These are phyloP conservation scores for Carex arenaria DNA, from an alignment of 202 grass and related monocot species.

Conservation along the genomic window DNA sequence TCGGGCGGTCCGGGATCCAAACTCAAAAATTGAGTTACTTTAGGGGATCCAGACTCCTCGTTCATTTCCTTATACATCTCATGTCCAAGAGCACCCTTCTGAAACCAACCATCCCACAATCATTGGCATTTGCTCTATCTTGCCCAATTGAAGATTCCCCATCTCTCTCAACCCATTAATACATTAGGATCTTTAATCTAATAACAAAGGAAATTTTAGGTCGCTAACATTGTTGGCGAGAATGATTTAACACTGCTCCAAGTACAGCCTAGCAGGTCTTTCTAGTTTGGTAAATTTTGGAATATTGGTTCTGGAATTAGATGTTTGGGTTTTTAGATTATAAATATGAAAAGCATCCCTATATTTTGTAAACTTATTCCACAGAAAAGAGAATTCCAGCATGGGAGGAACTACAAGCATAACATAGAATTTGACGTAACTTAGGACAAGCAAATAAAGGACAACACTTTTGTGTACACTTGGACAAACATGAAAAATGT, in stretches of 20 bases:
- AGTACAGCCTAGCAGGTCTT: not conserved
- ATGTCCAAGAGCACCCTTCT: not conserved
- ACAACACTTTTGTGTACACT: not conserved
- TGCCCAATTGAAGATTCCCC: not conserved
- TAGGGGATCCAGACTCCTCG: no score
- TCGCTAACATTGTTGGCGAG: not conserved
- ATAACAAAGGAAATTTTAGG: not conserved
- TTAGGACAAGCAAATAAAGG: not conserved
- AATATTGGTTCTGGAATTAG: not conserved
- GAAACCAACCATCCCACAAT: not conserved
- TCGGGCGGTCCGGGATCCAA: no score
- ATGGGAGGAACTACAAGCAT: not conserved
- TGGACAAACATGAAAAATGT: not conserved
- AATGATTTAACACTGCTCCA: not conserved
- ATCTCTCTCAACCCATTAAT: not conserved
- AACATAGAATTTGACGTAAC: not conserved
- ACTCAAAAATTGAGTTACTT: no score
- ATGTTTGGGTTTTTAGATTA: not conserved
- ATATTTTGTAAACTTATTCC: not conserved
- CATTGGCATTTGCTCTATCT: not conserved
- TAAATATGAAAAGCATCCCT: not conserved
- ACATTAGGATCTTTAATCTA: not conserved
- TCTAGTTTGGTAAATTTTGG: not conserved
- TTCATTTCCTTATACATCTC: not conserved
- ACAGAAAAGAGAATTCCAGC: not conserved